phyloP scores from a whole-genome alignment of 441 rosid species.

The Gossypium gossypioides region DNA sequence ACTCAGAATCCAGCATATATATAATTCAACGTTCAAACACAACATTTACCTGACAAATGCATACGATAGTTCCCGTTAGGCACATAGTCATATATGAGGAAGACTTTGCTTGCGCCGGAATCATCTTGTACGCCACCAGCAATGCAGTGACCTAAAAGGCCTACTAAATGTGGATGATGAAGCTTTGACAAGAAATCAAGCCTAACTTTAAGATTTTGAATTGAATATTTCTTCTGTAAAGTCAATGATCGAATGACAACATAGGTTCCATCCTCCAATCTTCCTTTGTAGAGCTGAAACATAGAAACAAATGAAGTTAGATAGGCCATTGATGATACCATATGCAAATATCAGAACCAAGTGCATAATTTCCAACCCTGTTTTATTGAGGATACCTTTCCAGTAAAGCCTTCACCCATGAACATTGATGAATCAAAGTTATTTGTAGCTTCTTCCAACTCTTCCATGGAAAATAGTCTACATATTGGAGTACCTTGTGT shows the following conservation, averaged over 20 bases:
- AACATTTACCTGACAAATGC: slow-evolving; percentile 64
- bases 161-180: slow-evolving; percentile 82
- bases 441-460: slow-evolving; percentile 73
- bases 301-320: slow-evolving; percentile 7
- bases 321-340: neutral
- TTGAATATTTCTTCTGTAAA: slow-evolving; percentile 52
- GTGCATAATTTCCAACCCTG: neutral
- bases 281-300: slow-evolving; percentile 76
- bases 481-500: slow-evolving; percentile 46
- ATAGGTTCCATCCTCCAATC: slow-evolving; percentile 58
- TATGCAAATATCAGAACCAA: neutral
- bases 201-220: slow-evolving; percentile 59
- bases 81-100: slow-evolving; percentile 65
- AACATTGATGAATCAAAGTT: slow-evolving; percentile 55
- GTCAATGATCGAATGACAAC: slow-evolving; percentile 55
- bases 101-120: slow-evolving; percentile 36
- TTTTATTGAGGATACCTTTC: slow-evolving; percentile 49
- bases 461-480: slow-evolving; percentile 57
- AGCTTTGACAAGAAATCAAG: slow-evolving; percentile 73
- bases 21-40: slow-evolving; percentile 4
- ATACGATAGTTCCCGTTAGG: slow-evolving; percentile 54
- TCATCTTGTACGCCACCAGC: slow-evolving; percentile 41
- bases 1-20: neutral
- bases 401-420: slow-evolving; percentile 64
- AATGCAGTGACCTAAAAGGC: slow-evolving; percentile 75